Base-by-base conservation (phyloP, 2,329 filamentous ascomycete genomes). In the Xylaria sp. region DNA sequence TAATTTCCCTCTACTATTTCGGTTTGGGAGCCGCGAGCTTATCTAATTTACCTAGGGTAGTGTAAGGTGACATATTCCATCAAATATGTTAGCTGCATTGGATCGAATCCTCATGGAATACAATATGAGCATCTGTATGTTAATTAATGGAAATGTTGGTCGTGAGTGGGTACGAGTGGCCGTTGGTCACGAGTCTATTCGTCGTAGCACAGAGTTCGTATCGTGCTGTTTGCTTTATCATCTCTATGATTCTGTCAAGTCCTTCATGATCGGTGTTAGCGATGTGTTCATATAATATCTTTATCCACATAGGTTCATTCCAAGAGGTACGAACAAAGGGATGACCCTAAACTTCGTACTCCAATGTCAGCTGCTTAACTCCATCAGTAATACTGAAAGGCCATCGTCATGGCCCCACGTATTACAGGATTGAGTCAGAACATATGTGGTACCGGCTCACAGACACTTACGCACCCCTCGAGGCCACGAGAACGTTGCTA, bases 1-100 rank as follows among this genome's bases (percentile, higher is more conserved):
- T 3, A 59, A 55, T 63, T 63, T 51, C 56, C 56, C 50, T 39
- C 23, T 34, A 41, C 56, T 31, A 10, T 50, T 37, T 25, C 1
- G 34, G 10, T 51, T 44, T 44, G 23, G 34, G 48, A 48, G 31
- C n/a, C 60, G 65, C 31, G 60, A 60, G 58, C 60, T 48, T 55
- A 55, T 48, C 46, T 48, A 48, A 37, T 6, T 8, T 8, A 37
- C 34, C 34, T 2, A 37, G 34, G 1, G 7, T 37, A 37, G 46
- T 23, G 46, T 20, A 7, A 48, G n/a, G n/a, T 23, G 2, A 9
- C 18, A 3, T 57, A 28, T 61, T 23, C 50, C 28, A 37, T 37
- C 44, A n/a, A 15, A 31, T 51, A 56, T 51, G 31, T 52, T 52
- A 41, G 39, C 65, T 25, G 20, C 23, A 54, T 46, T 48, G 25